These are phyloP conservation scores for Penicillium alfredii DNA, from an alignment of 495 filamentous ascomycete species.

Conservation along the genomic window DNA sequence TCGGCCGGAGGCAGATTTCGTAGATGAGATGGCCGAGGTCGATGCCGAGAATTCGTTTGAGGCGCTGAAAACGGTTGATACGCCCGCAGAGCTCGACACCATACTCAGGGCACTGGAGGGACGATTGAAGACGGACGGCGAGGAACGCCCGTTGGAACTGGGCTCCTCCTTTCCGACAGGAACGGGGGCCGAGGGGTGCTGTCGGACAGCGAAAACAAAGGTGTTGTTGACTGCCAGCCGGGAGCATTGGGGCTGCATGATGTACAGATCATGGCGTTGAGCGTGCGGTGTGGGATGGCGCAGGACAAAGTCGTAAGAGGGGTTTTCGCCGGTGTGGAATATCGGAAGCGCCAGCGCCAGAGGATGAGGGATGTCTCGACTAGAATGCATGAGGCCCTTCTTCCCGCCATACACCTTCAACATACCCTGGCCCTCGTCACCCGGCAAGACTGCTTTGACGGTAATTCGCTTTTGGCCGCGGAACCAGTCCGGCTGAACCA, in stretches of 20 bases:
- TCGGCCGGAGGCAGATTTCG: constrained; percentile 39
- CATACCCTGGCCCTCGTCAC: constrained; percentile 83
- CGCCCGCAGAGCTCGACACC: constrained; percentile 44
- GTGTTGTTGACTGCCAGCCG: constrained; percentile 88
- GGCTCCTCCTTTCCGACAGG: constrained; percentile 35
- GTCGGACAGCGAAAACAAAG: constrained; percentile 92
- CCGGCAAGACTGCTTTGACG: constrained; percentile 83
- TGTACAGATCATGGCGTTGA: constrained; percentile 92
- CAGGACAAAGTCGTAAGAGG: constrained; percentile 84
- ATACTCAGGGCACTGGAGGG: constrained; percentile 81
- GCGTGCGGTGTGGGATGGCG: constrained; percentile 96
- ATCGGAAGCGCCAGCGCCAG: constrained; percentile 89
- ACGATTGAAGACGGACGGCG: constrained; percentile 64
- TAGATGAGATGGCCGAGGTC: constrained; percentile 51
- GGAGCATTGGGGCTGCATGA: constrained; percentile 88
- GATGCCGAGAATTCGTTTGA: constrained; percentile 44
- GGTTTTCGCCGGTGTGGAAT: constrained; percentile 83
- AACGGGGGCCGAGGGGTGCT: constrained; percentile 65
- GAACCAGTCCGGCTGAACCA: constrained; percentile 90
- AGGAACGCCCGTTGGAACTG: constrained; percentile 39
- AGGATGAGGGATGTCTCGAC: constrained; percentile 88
- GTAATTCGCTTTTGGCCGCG: constrained; percentile 82
- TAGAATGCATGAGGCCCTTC: constrained; percentile 90
- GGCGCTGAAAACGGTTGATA: constrained; percentile 33
- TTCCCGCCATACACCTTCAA: constrained; percentile 93